phyloP scores from a whole-genome alignment of 2,329 filamentous ascomycete species.

The Tolypocladium guangdongense region DNA sequence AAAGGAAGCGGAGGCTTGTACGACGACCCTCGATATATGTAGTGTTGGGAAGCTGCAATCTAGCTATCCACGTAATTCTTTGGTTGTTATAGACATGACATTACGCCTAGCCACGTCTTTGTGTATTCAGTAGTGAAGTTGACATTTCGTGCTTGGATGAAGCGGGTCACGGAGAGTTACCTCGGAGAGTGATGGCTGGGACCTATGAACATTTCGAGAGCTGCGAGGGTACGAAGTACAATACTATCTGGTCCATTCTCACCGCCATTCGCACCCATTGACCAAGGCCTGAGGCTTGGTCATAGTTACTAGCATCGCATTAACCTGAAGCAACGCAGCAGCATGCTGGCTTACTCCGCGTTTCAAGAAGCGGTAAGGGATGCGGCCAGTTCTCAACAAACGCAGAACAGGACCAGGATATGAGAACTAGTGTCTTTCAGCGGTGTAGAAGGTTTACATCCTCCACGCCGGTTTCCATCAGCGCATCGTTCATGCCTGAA shows the following conservation, averaged over 20 bases:
- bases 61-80: slow-evolving; percentile 21
- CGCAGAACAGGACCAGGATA: background rate
- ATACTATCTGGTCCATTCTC: background rate
- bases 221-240: background rate
- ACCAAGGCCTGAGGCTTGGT: background rate
- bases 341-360: no score
- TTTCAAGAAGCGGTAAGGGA: background rate
- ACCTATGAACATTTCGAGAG: background rate
- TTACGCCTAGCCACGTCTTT: background rate
- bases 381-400: background rate
- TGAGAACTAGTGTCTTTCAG: background rate
- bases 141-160: background rate
- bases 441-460: background rate
- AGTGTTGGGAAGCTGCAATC: slow-evolving; percentile 21
- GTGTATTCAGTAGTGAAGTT: background rate
- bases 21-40: slow-evolving; percentile 24
- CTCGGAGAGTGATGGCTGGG: background rate
- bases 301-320: no score
- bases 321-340: background rate
- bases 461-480: no score
- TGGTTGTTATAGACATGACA: slow-evolving; percentile 21
- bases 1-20: slow-evolving; percentile 21
- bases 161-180: background rate
- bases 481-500: background rate
- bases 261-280: background rate